Evolutionary conservation across 352 stramenopile genomes (phyloP), one percentile per base, ranked within the genome.

Genomic region (Phytophthora pluvialis): DNA sequence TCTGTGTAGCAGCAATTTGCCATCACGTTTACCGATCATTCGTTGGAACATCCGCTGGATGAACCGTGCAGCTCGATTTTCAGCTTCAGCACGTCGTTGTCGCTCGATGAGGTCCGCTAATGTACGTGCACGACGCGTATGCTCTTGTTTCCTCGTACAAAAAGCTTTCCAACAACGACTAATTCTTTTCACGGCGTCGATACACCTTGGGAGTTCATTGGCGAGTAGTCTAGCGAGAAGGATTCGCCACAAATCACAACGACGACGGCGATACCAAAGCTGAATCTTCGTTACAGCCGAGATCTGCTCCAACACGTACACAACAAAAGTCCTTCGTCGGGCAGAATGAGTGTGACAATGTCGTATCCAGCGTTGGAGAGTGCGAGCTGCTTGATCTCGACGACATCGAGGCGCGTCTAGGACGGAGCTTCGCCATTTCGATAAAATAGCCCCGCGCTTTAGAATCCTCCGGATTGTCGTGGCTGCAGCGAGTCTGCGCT

Each of bases 1-100:
- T 15, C 53, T 40, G 40, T 76, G 67, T 0, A 84, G 63, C 39
- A 89, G 40, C 9, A 83, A 6, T 35, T 70, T 72, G 3, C 77
- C 79, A 8, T 88, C 63, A 26, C 71, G 69, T 12, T 55, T 43
- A 32, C 77, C 67, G 16, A 75, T 57, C 28, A 49, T 42, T 0
- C 57, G 63, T 21, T 48, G 67, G 35, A 66, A 75, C 54, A 73
- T 53, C 8, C 57, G 63, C 50, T 89, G 78, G 46, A 90, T 83
- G 3, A 58, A 46, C 3, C 33, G 18, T 6, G 67, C 72, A 25
- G 64, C 75, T 4, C 29, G 32, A 39, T 67, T 40, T 53, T 73
- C 61, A 46, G 66, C 40, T 49, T 81, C 69, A 21, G 16, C 11
- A 21, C 48, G 26, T 5, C 76, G 49, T 43, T 71, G 70, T 15